Evolutionary conservation across 2,329 filamentous ascomycete species (phyloP).

Genomic region (Fusarium floridanum): DNA sequence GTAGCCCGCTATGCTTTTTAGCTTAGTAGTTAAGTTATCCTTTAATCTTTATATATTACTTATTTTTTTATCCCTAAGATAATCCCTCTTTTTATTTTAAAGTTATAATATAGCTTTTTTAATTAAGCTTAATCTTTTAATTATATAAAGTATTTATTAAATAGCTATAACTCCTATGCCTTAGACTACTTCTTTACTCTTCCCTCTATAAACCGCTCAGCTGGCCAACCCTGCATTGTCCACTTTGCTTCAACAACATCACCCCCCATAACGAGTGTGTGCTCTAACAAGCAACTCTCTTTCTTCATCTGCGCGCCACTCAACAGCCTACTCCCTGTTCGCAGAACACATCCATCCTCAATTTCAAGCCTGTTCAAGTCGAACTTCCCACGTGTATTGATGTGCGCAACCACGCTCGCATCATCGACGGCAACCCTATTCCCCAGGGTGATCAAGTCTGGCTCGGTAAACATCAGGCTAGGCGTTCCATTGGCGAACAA

Average conservation of each 20-base stretch:
- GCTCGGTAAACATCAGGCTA: slow-evolving; percentile 68
- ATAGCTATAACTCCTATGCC: too few relatives aligned
- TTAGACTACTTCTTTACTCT: neutral
- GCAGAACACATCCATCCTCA: slow-evolving; percentile 64
- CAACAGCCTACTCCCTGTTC: slow-evolving; percentile 65
- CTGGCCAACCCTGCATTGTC: slow-evolving; percentile 69
- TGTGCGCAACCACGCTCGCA: slow-evolving; percentile 67
- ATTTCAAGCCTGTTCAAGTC: slow-evolving; percentile 65
- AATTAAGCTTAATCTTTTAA: too few relatives aligned
- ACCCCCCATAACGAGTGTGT: slow-evolving; percentile 69
- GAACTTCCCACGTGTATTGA: slow-evolving; percentile 69
- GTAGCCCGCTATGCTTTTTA: too few relatives aligned
- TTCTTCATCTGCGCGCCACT: slow-evolving; percentile 66
- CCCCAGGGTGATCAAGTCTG: slow-evolving; percentile 66
- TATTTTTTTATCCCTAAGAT: too few relatives aligned
- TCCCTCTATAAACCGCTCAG: slow-evolving; percentile 34
- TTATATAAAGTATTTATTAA: too few relatives aligned
- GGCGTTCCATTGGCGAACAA: slow-evolving; percentile 67
- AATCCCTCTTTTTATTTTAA: too few relatives aligned
- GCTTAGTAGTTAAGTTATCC: too few relatives aligned
- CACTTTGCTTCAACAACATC: slow-evolving; percentile 64
- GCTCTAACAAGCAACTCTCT: slow-evolving; percentile 67
- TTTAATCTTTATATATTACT: too few relatives aligned
- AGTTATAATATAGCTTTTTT: too few relatives aligned
- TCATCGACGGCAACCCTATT: slow-evolving; percentile 67